Base-by-base conservation (phyloP, 2,329 filamentous ascomycete genomes). In the Fusarium torreyae region DNA sequence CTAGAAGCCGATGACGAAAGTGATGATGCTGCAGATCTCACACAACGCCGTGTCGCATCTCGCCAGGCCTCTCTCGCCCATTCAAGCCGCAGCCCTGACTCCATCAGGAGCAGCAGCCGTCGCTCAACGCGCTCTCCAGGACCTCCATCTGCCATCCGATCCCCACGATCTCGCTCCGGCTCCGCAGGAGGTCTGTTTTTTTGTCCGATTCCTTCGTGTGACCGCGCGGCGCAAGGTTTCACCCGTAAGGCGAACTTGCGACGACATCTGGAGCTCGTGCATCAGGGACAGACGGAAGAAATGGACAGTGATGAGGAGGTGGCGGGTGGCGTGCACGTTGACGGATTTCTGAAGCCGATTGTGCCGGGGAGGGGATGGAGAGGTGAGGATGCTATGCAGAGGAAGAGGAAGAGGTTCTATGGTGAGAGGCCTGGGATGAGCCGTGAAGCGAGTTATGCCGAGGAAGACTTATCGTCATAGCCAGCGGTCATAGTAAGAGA, bases 331-430 rank as follows among this genome's bases (percentile, higher is more conserved):
- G 88, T 92, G 20, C 91, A 92, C 71, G 85, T 88, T 2, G 91
- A 93, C 76, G 88, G 91, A 0, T 93, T 91, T 72, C 69, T 93
- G 71, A 81, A 83, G 73, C 85, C 86, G 6, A 83, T 92, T 53
- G 79, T 81, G 59, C 77, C 81, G 1, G 79, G 82, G 8, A 78
- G 74, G 43, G 86, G 85, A 0, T 88, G 85, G 86, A 77, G 83
- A 40, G 81, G 76, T 3, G 78, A 76, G 34, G 81, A 83, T 34
- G 57, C 61, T 5, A 58, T 54, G 2, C 59, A 65, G 46, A 74
- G 77, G 49, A 79, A 73, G 70, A 73, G 75, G 56, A 77, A 76
- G 71, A 72, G 72, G 31, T 69, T 63, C 15, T 73, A 74, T 9
- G 68, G 75, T 6, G 68, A 69, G 39, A 70, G 46, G 34, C 43